A percentile compares a stretch with the other conserved stretches of the same genome.
Evolutionary conservation across 2,329 filamentous ascomycete species (phyloP).

Genomic region (Pseudogymnoascus destructans): DNA sequence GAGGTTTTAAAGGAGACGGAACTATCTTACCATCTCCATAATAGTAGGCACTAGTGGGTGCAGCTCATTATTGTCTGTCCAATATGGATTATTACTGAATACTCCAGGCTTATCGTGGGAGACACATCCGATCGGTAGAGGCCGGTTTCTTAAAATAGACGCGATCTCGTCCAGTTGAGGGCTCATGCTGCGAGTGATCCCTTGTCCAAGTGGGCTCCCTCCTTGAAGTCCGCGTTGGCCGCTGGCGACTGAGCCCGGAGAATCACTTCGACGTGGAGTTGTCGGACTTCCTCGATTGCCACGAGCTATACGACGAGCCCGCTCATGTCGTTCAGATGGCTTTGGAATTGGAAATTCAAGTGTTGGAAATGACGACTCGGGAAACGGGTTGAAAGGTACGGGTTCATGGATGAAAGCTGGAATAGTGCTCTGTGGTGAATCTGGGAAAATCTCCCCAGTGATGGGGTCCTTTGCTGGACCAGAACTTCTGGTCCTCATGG

Average conservation of each 20-base stretch:
- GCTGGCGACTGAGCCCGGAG: neutral
- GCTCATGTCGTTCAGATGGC: neutral
- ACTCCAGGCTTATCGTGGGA: neutral
- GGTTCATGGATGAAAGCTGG: neutral
- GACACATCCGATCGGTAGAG: neutral
- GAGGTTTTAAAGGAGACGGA: neutral
- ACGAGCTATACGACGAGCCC: neutral
- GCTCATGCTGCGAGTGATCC: neutral
- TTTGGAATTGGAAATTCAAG: neutral
- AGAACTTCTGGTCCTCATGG: conserved; percentile 3
- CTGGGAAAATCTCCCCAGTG: neutral
- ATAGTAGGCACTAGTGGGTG: neutral
- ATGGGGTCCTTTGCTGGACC: conserved; percentile 2
- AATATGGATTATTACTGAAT: neutral
- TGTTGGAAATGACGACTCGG: neutral
- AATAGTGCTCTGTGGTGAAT: neutral
- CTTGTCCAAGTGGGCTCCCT: neutral
- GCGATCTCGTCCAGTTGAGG: neutral
- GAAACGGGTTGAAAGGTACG: neutral
- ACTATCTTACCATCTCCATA: neutral
- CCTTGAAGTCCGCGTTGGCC: neutral
- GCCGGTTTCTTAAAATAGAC: neutral
- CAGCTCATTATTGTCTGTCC: neutral
- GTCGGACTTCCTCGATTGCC: neutral
- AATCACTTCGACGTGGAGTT: neutral